These are phyloP conservation scores for Hysterangium stoloniferum DNA, from an alignment of 768 basidiomycete species.

Conservation along the genomic window DNA sequence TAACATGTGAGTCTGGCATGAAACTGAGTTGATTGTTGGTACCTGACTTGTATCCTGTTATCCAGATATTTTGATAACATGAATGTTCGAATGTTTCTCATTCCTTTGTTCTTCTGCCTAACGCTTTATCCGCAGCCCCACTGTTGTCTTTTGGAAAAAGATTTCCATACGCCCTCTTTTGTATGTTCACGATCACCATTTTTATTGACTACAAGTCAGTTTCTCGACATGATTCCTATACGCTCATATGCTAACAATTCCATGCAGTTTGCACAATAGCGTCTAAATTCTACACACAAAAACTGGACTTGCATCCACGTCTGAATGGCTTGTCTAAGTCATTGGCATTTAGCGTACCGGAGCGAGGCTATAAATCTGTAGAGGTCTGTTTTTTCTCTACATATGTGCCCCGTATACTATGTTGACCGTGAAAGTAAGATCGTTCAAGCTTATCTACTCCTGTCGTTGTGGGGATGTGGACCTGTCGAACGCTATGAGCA, in stretches of 20 bases:
- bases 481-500: slow-evolving; percentile 96
- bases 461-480: slow-evolving; percentile 86
- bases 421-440: slow-evolving; percentile 38
- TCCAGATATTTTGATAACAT: slow-evolving; percentile 68
- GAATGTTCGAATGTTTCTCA: slow-evolving; percentile 40
- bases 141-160: slow-evolving; percentile 70
- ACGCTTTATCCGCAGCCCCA: slow-evolving; percentile 46
- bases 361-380: slow-evolving; percentile 83
- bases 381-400: slow-evolving; percentile 31
- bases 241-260: not conserved
- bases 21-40: too few relatives aligned
- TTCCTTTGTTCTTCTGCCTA: slow-evolving; percentile 12
- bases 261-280: slow-evolving; percentile 86
- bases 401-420: not conserved
- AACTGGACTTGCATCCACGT: slow-evolving; percentile 73
- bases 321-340: slow-evolving; percentile 79
- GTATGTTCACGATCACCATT: slow-evolving; percentile 95
- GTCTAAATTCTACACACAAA: slow-evolving; percentile 77
- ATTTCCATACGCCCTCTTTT: slow-evolving; percentile 90
- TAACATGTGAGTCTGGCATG: slow-evolving; percentile 58
- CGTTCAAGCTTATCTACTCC: slow-evolving; percentile 88
- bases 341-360: slow-evolving; percentile 82
- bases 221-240: not conserved
- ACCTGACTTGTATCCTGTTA: too few relatives aligned
- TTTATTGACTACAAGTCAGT: slow-evolving; percentile 83